Conservation (phyloP, 257 asterid genomes). For the Nicotiana benthamiana region DNA sequence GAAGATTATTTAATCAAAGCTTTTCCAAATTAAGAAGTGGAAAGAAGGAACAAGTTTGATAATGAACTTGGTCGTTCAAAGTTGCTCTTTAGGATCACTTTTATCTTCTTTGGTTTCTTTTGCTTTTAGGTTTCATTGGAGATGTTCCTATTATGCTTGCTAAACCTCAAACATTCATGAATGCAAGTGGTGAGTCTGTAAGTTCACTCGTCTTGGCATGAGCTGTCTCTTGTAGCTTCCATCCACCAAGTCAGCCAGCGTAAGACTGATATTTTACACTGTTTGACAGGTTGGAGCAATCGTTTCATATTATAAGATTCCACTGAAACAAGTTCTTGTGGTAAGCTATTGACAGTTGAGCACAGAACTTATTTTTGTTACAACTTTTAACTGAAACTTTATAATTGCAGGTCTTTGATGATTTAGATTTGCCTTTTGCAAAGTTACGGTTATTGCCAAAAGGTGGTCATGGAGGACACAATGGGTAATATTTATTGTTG, state of each 20-base stretch:
- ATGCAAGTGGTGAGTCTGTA: constrained; percentile 99
- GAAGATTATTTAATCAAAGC: neutral
- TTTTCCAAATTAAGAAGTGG: neutral
- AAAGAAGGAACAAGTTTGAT: neutral
- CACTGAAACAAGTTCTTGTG: constrained; percentile 85
- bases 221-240: neutral
- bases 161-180: constrained; percentile 95
- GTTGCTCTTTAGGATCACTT: neutral
- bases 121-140: constrained; percentile 59
- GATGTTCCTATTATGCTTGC: constrained; percentile 89
- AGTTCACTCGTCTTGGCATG: constrained; percentile 41
- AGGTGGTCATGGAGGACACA: constrained; percentile 99
- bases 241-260: constrained; percentile 2
- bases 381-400: neutral
- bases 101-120: neutral
- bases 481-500: constrained; percentile 48
- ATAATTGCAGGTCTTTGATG: constrained; percentile 67
- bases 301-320: constrained; percentile 89
- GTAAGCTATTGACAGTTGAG: constrained; percentile 31
- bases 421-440: constrained; percentile 86
- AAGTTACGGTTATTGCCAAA: constrained; percentile 82
- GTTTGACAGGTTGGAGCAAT: constrained; percentile 71
- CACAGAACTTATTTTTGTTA: neutral
- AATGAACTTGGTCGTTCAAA: neutral
- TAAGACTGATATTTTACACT: constrained; percentile 15